Conservation (phyloP, 768 basidiomycete species). For the Pleurotus cornucopiae region DNA sequence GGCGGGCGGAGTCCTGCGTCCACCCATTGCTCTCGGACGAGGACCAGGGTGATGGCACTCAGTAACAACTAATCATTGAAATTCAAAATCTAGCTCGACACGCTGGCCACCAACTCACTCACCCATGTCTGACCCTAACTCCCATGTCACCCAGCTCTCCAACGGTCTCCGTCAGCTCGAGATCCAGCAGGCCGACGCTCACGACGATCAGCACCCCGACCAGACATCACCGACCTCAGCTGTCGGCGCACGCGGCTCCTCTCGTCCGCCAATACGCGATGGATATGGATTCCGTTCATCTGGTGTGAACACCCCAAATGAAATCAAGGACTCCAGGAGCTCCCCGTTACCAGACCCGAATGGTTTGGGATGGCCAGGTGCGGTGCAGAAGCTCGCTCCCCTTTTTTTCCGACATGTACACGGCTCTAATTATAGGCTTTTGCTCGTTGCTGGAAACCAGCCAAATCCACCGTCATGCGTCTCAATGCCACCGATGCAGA, state of each 20-base stretch:
- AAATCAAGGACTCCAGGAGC: conserved; percentile 15
- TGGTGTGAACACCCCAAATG: conserved; percentile 59
- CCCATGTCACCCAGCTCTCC: conserved; percentile 37
- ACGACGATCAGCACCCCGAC: neutral
- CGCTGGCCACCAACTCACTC: neutral
- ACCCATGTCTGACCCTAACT: conserved; percentile 7
- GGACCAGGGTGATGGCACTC: conserved; percentile 5
- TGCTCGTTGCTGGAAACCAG: conserved; percentile 33
- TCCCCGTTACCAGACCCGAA: conserved; percentile 47
- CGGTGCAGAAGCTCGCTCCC: conserved; percentile 14
- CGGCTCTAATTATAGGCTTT: conserved; percentile 5
- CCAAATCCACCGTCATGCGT: conserved; percentile 85
- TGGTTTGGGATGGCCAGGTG: conserved; percentile 93
- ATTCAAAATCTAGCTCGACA: neutral
- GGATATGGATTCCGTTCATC: conserved; percentile 84
- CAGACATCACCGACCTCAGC: neutral
- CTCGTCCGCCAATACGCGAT: conserved; percentile 47
- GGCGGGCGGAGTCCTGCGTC: neutral
- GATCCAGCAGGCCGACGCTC: conserved; percentile 18
- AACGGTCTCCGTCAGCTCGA: conserved; percentile 46
- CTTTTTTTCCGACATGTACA: neutral
- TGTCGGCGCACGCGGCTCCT: neutral
- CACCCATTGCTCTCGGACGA: neutral
- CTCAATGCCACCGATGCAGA: conserved; percentile 78
- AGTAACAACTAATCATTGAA: neutral